phyloP scores from a whole-genome alignment of 2,329 filamentous ascomycete species.

The Clarireedia hainanense region DNA sequence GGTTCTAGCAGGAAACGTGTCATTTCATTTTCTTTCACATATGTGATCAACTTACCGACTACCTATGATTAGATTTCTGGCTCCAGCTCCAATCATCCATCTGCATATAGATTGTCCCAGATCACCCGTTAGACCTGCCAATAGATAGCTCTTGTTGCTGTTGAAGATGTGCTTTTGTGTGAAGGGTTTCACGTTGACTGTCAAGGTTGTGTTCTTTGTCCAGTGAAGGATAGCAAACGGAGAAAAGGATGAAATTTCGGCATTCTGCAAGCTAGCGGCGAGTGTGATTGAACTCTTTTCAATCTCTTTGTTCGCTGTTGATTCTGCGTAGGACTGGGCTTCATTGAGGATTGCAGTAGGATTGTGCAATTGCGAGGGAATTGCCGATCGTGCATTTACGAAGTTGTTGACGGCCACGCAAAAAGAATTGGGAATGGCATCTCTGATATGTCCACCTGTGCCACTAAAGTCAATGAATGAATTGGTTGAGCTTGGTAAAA shows the following conservation, averaged over 20 bases:
- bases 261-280: not conserved
- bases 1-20: not conserved
- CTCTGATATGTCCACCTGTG: not conserved
- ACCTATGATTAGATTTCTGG: slow-evolving; percentile 15
- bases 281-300: not conserved
- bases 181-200: not conserved
- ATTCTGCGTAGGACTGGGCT: not conserved
- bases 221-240: slow-evolving; percentile 6
- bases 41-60: slow-evolving; percentile 2
- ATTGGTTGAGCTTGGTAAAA: not conserved
- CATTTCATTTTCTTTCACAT: too few species aligned
- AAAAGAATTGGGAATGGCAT: not conserved
- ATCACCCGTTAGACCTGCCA: slow-evolving; percentile 26
- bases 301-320: not conserved
- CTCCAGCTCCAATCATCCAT: slow-evolving; percentile 36
- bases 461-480: slow-evolving; percentile 1
- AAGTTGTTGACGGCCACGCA: not conserved
- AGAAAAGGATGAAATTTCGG: not conserved
- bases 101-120: slow-evolving; percentile 32
- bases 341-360: not conserved
- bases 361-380: not conserved
- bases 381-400: not conserved
- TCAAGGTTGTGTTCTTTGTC: slow-evolving; percentile 5
- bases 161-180: not conserved
- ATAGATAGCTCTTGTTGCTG: slow-evolving; percentile 27